Conservation (phyloP, 768 basidiomycete genomes). For the Hypsizygus marmoreus region DNA sequence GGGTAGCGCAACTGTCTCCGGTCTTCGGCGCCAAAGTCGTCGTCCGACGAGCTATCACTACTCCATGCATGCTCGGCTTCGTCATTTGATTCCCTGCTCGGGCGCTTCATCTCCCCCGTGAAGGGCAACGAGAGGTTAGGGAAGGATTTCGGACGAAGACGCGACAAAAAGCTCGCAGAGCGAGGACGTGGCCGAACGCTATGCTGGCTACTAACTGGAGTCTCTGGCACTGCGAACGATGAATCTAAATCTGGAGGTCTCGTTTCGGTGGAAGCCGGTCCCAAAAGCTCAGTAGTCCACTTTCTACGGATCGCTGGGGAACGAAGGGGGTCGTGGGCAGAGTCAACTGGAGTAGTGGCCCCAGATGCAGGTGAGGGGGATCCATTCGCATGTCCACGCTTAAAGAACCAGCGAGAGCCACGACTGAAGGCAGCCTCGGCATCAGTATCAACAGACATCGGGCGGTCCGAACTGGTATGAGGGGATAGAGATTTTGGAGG, state of each 20-base stretch:
- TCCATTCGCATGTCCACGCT: conserved; percentile 43
- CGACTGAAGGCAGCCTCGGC: conserved; percentile 70
- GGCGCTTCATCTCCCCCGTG: conserved; percentile 22
- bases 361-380: conserved; percentile 34
- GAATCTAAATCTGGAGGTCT: conserved; percentile 6
- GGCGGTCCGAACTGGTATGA: conserved; percentile 47
- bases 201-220: conserved; percentile 6
- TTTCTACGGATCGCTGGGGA: conserved; percentile 46
- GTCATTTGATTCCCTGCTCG: conserved; percentile 24
- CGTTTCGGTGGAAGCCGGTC: conserved; percentile 19
- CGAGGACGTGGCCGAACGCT: conserved; percentile 14
- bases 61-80: conserved; percentile 48
- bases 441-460: conserved; percentile 79
- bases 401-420: conserved; percentile 57
- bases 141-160: conserved; percentile 46
- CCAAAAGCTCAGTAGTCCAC: conserved; percentile 48
- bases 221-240: neutral
- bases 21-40: conserved; percentile 27
- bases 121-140: conserved; percentile 43
- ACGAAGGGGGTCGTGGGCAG: conserved; percentile 37
- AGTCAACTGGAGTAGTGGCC: conserved; percentile 31
- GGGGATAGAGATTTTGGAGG: conserved; percentile 28
- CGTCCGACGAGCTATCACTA: conserved; percentile 63
- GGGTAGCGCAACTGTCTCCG: conserved; percentile 14
- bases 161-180: conserved; percentile 40